These are phyloP conservation scores for Elongisporangium anandrum DNA, from an alignment of 352 stramenopile genomes.

Conservation along the genomic window DNA sequence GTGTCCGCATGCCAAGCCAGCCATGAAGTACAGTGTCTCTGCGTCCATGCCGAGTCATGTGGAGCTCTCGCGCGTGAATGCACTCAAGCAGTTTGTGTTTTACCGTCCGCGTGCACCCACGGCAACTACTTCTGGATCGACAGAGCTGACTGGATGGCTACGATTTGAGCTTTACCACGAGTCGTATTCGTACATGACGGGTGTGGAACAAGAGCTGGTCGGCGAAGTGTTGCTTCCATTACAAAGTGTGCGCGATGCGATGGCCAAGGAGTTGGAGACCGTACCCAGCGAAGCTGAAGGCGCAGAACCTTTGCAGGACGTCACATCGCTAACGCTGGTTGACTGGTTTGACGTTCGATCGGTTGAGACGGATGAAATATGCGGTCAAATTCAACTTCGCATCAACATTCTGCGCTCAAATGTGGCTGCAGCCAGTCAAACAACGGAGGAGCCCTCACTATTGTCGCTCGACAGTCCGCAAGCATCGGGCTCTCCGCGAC, in stretches of 20 bases:
- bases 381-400: constrained; percentile 69
- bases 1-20: constrained; percentile 68
- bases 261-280: constrained; percentile 22
- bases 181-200: constrained; percentile 72
- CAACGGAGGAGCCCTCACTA: background rate
- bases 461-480: background rate
- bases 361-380: constrained; percentile 46
- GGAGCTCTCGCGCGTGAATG: constrained; percentile 59
- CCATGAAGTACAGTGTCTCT: constrained; percentile 55
- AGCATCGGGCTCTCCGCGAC: constrained; percentile 8
- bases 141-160: constrained; percentile 54
- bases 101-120: constrained; percentile 27
- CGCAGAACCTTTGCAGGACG: constrained; percentile 23
- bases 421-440: background rate
- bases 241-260: constrained; percentile 56
- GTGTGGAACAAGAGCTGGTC: constrained; percentile 67
- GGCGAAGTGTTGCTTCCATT: constrained; percentile 71
- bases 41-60: constrained; percentile 48
- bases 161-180: constrained; percentile 76
- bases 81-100: constrained; percentile 75
- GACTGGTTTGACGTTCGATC: constrained; percentile 80
- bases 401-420: constrained; percentile 72
- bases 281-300: constrained; percentile 13
- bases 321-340: constrained; percentile 63
- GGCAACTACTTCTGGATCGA: constrained; percentile 11